These are phyloP conservation scores for Penicillium nordicum DNA, from an alignment of 2,329 filamentous ascomycete genomes.

Conservation along the genomic window DNA sequence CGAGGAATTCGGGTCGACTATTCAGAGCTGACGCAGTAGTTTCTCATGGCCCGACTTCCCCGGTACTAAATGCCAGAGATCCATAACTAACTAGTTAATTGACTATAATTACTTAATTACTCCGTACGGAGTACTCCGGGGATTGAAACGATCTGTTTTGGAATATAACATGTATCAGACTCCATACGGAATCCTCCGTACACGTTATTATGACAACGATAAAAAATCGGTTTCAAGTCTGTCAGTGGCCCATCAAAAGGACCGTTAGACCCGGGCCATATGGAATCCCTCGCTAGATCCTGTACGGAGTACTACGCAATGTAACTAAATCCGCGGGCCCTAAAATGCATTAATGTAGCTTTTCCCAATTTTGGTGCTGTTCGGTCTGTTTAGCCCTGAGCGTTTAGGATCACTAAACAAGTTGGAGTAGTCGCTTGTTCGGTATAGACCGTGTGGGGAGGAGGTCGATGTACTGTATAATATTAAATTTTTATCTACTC, in stretches of 20 bases:
- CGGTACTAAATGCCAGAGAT: neutral
- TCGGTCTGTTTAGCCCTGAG: neutral
- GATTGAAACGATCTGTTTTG: neutral
- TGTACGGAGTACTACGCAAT: neutral
- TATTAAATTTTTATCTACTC: neutral
- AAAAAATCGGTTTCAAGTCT: neutral
- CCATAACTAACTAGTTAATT: neutral
- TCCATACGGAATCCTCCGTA: neutral
- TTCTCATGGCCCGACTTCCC: conserved; percentile 3
- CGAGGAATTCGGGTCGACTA: neutral
- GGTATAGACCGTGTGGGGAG: neutral
- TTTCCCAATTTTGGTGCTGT: neutral
- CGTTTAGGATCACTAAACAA: neutral
- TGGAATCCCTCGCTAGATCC: neutral
- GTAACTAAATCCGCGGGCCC: neutral
- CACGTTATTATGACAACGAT: neutral
- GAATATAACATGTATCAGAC: neutral
- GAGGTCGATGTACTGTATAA: neutral
- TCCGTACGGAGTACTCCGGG: neutral
- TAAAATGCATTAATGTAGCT: neutral
- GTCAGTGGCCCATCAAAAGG: neutral
- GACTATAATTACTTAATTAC: neutral
- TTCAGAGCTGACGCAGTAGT: neutral
- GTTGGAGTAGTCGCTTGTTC: neutral
- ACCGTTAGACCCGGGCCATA: neutral